phyloP scores from a whole-genome alignment of 768 basidiomycete genomes.

The Termitomyces sp. region DNA sequence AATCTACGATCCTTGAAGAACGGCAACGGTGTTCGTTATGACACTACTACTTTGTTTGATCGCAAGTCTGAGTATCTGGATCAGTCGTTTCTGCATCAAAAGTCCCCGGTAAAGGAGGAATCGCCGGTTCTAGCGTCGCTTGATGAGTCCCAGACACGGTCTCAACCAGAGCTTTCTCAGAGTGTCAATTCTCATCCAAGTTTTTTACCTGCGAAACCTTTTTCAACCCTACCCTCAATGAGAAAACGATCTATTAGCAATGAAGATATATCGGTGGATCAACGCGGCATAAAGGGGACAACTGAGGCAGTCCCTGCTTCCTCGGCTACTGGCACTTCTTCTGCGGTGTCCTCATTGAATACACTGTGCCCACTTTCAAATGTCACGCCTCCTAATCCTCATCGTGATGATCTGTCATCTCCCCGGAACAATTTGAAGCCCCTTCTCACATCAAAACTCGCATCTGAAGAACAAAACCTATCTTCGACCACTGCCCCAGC shows the following conservation, averaged over 20 bases:
- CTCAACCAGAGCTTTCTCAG: background rate
- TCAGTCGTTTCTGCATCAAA: background rate
- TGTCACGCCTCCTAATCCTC: background rate
- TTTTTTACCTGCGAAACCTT: background rate
- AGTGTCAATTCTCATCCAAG: background rate
- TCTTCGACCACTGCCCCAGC: background rate
- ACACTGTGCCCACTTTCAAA: background rate
- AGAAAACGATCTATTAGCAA: background rate
- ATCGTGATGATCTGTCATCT: background rate
- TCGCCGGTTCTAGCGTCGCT: background rate
- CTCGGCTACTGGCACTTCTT: background rate
- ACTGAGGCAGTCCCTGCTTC: background rate
- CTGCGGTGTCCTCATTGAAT: background rate
- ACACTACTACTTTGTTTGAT: conserved; percentile 1
- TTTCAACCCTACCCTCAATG: background rate
- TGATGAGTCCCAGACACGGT: background rate
- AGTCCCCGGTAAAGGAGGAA: background rate
- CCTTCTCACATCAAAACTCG: background rate
- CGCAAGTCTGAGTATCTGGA: conserved; percentile 6
- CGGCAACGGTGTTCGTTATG: conserved; percentile 11
- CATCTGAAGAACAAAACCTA: background rate
- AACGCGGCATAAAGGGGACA: background rate
- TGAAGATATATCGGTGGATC: background rate
- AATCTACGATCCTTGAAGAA: conserved; percentile 22
- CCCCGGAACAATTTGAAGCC: background rate